Base-by-base conservation (phyloP, 768 basidiomycete species). In the Erythrobasidium yunnanense region DNA sequence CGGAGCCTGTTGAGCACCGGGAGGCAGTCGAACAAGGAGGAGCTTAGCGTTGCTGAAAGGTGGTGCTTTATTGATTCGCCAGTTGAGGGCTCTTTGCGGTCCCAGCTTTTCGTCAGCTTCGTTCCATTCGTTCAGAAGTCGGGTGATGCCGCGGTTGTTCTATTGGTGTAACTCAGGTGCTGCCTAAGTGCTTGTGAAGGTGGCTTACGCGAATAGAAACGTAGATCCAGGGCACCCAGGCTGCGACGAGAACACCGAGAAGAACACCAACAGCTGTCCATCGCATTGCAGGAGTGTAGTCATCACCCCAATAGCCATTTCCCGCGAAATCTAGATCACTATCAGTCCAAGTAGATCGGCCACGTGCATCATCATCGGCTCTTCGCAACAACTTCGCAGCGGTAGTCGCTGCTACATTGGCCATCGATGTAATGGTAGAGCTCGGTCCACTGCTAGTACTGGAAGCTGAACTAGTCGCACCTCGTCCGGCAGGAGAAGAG, bases 221-320 rank as follows among this genome's bases (percentile, higher is more conserved):
- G 4, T 34, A 22, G 20, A 63, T 7, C 60, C 60, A 63, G n/a
- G 60, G 60, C 1, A 63, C 29, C 60, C 60, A 63, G 6, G 42
- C 60, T 8, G 47, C 46, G 25, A 51, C 49, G 22, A 63, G 29
- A 5, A 63, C 49, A 4, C 47, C 60, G 30, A 63, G 32, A 11
- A 63, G 47, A 23, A 63, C 52, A 23, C 47, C 60, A 20, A 63
- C 52, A 18, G 60, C 60, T 15, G 60, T 38, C 60, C 60, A 63
- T 27, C 60, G n/a, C 29, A 47, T 25, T n/a, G 18, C 29, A 20
- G 46, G 29, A 27, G 22, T 30, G 47, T 63, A 63, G 7, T 38
- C 47, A 32, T 63, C 60, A 2, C 8, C 38, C 60, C 60, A 63
- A 34, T 35, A 15, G 22, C 46, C 46, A 47, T 51, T 15, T 4